Evolutionary conservation across 306 rosid species (phyloP).

Genomic region (Trifolium repens): DNA sequence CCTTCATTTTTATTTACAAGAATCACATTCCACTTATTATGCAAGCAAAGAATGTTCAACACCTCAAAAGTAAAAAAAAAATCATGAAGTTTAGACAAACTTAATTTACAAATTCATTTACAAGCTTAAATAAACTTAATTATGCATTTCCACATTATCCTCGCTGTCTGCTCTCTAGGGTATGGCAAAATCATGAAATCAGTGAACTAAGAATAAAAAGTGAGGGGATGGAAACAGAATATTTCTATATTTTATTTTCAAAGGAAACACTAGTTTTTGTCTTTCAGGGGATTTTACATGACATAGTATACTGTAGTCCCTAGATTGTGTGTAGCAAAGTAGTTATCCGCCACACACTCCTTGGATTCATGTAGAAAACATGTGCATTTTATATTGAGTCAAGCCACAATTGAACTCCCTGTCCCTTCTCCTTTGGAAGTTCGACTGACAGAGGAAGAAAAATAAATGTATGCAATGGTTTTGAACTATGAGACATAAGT

Average conservation of each 20-base stretch:
- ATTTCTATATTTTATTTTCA: conserved; percentile 22
- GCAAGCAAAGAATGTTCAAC: conserved; percentile 49
- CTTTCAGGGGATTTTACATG: conserved; percentile 36
- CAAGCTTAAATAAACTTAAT: conserved; percentile 9
- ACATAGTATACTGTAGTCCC: conserved; percentile 9
- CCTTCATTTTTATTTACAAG: background rate
- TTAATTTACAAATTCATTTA: no score
- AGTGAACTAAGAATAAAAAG: conserved; percentile 11
- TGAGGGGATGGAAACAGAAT: background rate
- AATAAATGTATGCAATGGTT: no score
- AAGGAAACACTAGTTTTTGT: background rate
- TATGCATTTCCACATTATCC: conserved; percentile 9
- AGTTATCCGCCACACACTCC: background rate
- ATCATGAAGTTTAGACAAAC: no score
- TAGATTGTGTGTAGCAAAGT: conserved; percentile 25
- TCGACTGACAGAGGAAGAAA: conserved; percentile 23
- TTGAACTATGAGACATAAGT: no score
- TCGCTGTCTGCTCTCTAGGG: conserved; percentile 13
- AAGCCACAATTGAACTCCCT: conserved; percentile 19
- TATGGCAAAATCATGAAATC: conserved; percentile 22
- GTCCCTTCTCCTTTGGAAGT: conserved; percentile 13
- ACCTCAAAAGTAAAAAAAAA: conserved; percentile 19
- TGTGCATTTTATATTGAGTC: conserved; percentile 30
- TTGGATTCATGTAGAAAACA: conserved; percentile 15
- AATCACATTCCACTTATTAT: conserved; percentile 47